These are phyloP conservation scores for Podospora didyma DNA, from an alignment of 495 filamentous ascomycete genomes.

Conservation along the genomic window DNA sequence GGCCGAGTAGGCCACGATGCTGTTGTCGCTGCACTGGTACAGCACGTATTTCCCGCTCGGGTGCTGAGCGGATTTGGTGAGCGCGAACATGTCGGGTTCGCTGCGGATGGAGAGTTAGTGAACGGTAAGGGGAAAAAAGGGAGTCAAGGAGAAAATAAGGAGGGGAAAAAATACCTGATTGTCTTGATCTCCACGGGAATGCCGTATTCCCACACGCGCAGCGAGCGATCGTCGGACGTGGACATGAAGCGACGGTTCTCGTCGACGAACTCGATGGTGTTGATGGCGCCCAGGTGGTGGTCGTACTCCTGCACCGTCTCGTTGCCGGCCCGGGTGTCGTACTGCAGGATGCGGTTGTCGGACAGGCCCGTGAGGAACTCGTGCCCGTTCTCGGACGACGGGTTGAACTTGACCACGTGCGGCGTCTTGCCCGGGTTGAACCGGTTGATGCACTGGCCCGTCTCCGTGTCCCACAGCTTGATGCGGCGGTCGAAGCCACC, in stretches of 20 bases:
- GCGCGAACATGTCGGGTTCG: constrained; percentile 93
- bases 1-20: constrained; percentile 90
- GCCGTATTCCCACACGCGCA: constrained; percentile 96
- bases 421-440: constrained; percentile 93
- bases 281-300: constrained; percentile 94
- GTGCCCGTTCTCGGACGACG: constrained; percentile 64
- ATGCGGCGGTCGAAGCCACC: constrained; percentile 90
- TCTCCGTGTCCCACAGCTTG: constrained; percentile 98
- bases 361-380: constrained; percentile 96
- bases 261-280: constrained; percentile 95
- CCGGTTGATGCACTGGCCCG: constrained; percentile 76
- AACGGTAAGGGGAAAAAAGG: constrained; percentile 1
- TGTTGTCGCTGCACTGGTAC: constrained; percentile 90
- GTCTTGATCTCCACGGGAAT: constrained; percentile 72
- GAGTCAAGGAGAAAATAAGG: neutral
- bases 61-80: constrained; percentile 76
- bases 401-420: constrained; percentile 93
- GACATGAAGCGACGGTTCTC: constrained; percentile 94
- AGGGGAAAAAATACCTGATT: constrained; percentile 24
- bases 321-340: constrained; percentile 73
- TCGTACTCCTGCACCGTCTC: constrained; percentile 96
- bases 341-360: constrained; percentile 98
- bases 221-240: constrained; percentile 91
- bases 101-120: constrained; percentile 75
- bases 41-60: constrained; percentile 89